phyloP scores from a whole-genome alignment of 192 early-diverging fungal genomes.

The Chytriomyces hyalinus region DNA sequence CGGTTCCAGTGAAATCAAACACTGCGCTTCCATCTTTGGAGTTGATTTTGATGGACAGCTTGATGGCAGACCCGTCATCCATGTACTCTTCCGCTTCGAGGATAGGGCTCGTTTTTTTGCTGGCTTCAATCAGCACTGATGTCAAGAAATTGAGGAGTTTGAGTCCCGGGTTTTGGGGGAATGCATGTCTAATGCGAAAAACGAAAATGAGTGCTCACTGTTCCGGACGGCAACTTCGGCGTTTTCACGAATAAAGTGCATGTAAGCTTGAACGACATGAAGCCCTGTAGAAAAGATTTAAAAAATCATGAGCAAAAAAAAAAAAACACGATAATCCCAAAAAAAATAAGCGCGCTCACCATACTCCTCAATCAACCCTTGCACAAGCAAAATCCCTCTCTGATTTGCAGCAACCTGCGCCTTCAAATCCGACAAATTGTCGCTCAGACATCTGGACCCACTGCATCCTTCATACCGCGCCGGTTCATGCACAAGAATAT shows the following conservation, averaged over 20 bases:
- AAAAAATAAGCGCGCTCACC: background rate
- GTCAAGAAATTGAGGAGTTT: background rate
- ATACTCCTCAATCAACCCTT: constrained; percentile 82
- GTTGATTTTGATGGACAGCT: constrained; percentile 75
- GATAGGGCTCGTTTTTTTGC: constrained; percentile 26
- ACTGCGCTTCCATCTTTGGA: constrained; percentile 68
- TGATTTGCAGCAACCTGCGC: constrained; percentile 98
- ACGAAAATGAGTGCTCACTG: constrained; percentile 7
- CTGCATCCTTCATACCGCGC: constrained; percentile 82
- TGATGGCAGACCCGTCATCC: constrained; percentile 91
- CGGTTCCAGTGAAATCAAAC: constrained; percentile 96
- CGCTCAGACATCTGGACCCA: constrained; percentile 85
- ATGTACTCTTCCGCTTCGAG: constrained; percentile 72
- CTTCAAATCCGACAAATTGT: constrained; percentile 92
- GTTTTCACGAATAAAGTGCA: constrained; percentile 87
- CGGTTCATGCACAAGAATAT: constrained; percentile 79
- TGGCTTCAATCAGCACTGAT: constrained; percentile 67
- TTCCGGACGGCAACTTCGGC: constrained; percentile 84
- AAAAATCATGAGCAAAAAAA: background rate
- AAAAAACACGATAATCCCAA: background rate
- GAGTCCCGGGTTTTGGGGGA: background rate
- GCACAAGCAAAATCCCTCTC: constrained; percentile 84
- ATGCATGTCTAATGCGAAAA: background rate
- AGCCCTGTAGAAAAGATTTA: constrained; percentile 41
- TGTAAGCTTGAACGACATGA: constrained; percentile 92